These are phyloP conservation scores for Phytopythium oedochilum DNA, from an alignment of 352 stramenopile species.

Conservation along the genomic window DNA sequence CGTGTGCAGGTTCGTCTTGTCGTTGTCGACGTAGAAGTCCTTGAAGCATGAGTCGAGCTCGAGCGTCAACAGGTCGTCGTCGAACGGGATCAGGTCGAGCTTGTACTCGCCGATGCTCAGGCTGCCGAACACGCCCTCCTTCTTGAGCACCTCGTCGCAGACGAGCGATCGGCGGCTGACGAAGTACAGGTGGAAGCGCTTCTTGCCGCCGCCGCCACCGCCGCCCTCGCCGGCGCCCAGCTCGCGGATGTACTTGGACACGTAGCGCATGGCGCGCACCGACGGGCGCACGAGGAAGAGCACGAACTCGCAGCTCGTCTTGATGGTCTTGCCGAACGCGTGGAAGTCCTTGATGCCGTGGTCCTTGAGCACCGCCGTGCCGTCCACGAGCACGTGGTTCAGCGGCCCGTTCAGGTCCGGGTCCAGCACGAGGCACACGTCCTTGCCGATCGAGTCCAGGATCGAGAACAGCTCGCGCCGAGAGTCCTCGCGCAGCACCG, in stretches of 20 bases:
- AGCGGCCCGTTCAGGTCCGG: conserved; percentile 75
- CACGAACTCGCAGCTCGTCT: conserved; percentile 82
- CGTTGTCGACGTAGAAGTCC: conserved; percentile 86
- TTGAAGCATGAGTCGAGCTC: conserved; percentile 88
- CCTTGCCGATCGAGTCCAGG: conserved; percentile 79
- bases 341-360: conserved; percentile 85
- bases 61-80: conserved; percentile 93
- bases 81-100: conserved; percentile 94
- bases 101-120: conserved; percentile 88
- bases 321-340: conserved; percentile 74
- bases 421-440: conserved; percentile 87
- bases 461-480: conserved; percentile 83
- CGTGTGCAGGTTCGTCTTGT: conserved; percentile 86
- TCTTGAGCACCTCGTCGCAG: conserved; percentile 90
- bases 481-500: conserved; percentile 81
- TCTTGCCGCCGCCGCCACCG: conserved; percentile 30
- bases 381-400: conserved; percentile 85
- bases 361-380: conserved; percentile 80
- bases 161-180: conserved; percentile 88
- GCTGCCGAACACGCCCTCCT: conserved; percentile 83
- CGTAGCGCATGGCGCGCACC: conserved; percentile 68
- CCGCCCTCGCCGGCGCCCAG: conserved; percentile 28
- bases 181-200: conserved; percentile 88
- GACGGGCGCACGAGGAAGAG: conserved; percentile 87
- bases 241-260: conserved; percentile 76